Conservation (phyloP, 2,329 filamentous ascomycete species). For the Malbranchea zuffiana region DNA sequence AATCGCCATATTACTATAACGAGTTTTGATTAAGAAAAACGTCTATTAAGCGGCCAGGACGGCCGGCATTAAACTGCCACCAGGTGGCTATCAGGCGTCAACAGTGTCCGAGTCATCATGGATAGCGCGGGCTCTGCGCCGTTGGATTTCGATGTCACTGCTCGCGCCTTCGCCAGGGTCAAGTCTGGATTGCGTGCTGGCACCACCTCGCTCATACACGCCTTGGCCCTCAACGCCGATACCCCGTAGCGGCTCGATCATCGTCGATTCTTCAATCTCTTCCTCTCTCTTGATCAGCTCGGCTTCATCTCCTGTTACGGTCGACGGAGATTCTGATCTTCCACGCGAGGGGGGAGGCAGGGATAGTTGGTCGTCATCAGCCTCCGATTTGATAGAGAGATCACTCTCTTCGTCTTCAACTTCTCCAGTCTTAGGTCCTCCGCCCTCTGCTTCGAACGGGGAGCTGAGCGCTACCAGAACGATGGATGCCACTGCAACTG, state of each 20-base stretch:
- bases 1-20: no score
- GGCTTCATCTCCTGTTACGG: conserved; percentile 26
- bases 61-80: no score
- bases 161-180: background rate
- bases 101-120: background rate
- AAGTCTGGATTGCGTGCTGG: conserved; percentile 5
- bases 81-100: conserved; percentile 1
- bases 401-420: conserved; percentile 10
- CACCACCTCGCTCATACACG: conserved; percentile 1
- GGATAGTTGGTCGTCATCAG: conserved; percentile 10
- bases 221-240: background rate
- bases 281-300: conserved; percentile 21
- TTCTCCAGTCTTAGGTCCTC: conserved; percentile 12
- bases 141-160: background rate
- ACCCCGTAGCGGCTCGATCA: conserved; percentile 15
- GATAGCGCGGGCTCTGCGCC: background rate
- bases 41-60: no score
- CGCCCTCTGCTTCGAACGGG: conserved; percentile 23
- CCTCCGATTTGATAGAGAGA: conserved; percentile 10
- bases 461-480: conserved; percentile 52
- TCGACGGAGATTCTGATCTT: conserved; percentile 13
- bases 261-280: conserved; percentile 18
- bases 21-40: no score
- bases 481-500: conserved; percentile 54
- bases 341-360: background rate